Evolutionary conservation across 177 flowering plant species (phyloP).

Genomic region (Vitis hybrid): DNA sequence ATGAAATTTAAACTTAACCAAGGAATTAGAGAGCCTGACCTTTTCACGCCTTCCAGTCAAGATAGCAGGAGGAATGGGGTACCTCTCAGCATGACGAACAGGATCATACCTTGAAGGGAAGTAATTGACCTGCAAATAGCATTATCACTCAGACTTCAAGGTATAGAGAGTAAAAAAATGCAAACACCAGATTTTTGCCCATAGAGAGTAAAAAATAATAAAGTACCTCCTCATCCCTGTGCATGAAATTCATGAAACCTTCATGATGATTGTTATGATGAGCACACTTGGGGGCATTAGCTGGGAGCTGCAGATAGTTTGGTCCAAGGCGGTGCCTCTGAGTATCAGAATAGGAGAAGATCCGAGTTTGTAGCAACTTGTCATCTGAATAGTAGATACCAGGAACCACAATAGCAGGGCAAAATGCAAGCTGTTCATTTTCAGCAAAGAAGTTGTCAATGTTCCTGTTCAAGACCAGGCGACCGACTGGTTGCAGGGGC

Average conservation of each 20-base stretch:
- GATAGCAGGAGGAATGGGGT: conserved; percentile 62
- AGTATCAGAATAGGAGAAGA: conserved; percentile 88
- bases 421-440: conserved; percentile 91
- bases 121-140: conserved; percentile 70
- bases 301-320: conserved; percentile 92
- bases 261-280: conserved; percentile 98
- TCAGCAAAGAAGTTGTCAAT: conserved; percentile 96
- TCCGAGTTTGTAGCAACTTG: conserved; percentile 83
- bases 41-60: conserved; percentile 73
- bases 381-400: conserved; percentile 92
- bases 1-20: no score
- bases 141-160: neutral
- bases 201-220: neutral
- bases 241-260: conserved; percentile 98
- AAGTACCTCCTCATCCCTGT: conserved; percentile 95
- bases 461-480: conserved; percentile 91
- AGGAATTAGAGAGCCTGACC: conserved; percentile 40
- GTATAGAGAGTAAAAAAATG: neutral
- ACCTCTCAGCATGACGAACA: conserved; percentile 77
- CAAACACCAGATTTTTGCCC: neutral
- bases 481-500: conserved; percentile 90
- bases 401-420: conserved; percentile 86
- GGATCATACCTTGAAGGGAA: conserved; percentile 96
- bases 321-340: conserved; percentile 99
- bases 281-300: conserved; percentile 89